Conservation (phyloP, 768 basidiomycete species). For the Antrodiella citrinella region DNA sequence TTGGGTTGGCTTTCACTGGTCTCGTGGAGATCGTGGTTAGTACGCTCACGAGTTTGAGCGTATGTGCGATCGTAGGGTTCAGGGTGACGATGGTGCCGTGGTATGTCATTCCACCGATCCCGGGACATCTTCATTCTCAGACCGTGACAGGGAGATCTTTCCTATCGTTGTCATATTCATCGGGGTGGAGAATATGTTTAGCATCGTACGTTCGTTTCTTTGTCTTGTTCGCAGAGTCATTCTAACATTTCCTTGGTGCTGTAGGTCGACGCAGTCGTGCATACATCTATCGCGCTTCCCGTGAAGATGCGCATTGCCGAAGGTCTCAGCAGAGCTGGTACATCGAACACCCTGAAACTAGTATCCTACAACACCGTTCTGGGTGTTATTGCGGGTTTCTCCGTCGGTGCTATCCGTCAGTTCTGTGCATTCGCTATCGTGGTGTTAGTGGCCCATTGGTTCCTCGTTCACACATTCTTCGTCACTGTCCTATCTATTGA, state of each 20-base stretch:
- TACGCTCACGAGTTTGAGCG: conserved; percentile 89
- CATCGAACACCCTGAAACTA: conserved; percentile 88
- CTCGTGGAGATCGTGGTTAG: conserved; percentile 87
- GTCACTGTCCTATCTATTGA: conserved; percentile 93
- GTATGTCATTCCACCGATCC: conserved; percentile 31
- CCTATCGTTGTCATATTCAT: conserved; percentile 94
- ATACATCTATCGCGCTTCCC: conserved; percentile 77
- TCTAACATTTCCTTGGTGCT: background rate
- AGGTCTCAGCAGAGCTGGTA: conserved; percentile 83
- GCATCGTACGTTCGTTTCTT: conserved; percentile 69
- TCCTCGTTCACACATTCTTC: conserved; percentile 93
- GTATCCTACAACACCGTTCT: conserved; percentile 79
- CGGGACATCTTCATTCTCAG: conserved; percentile 1
- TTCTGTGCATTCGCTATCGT: conserved; percentile 93
- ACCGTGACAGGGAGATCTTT: conserved; percentile 59
- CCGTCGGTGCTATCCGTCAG: conserved; percentile 77
- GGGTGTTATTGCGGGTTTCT: conserved; percentile 64
- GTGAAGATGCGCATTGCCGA: conserved; percentile 90
- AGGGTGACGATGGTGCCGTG: conserved; percentile 86
- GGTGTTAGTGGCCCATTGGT: conserved; percentile 95
- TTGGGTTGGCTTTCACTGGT: conserved; percentile 90
- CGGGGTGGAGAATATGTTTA: conserved; percentile 97
- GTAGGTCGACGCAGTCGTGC: conserved; percentile 78
- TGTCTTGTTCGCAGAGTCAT: conserved; percentile 22
- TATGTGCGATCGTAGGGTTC: conserved; percentile 85